Evolutionary conservation across 345 rosid species (phyloP).

Genomic region (Brassica napus): Da-Ae NC_063444.1:12527001-12527500

Average conservation of each 20-base stretch:
- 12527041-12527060: neutral
- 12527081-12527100: conserved; percentile 55
- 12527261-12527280: conserved; percentile 94
- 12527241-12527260: conserved; percentile 66
- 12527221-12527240: conserved; percentile 13
- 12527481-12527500: neutral
- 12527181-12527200: conserved; percentile 37
- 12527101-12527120: conserved; percentile 95
- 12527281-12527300: conserved; percentile 99
- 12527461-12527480: conserved; percentile 25
- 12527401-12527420: conserved; percentile 74
- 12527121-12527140: conserved; percentile 99
- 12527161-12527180: conserved; percentile 92
- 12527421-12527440: conserved; percentile 94
- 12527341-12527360: conserved; percentile 83
- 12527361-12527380: conserved; percentile 93
- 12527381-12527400: conserved; percentile 83
- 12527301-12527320: conserved; percentile 99
- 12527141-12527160: conserved; percentile 96
- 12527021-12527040: neutral
- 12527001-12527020: neutral
- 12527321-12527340: conserved; percentile 96
- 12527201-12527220: neutral
- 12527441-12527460: conserved; percentile 73
- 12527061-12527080: neutral